A percentile compares a stretch with the other conserved stretches of the same genome.
Evolutionary conservation across 192 early-diverging fungal species (phyloP).

Genomic region (Gamsiella multidivaricata): DNA sequence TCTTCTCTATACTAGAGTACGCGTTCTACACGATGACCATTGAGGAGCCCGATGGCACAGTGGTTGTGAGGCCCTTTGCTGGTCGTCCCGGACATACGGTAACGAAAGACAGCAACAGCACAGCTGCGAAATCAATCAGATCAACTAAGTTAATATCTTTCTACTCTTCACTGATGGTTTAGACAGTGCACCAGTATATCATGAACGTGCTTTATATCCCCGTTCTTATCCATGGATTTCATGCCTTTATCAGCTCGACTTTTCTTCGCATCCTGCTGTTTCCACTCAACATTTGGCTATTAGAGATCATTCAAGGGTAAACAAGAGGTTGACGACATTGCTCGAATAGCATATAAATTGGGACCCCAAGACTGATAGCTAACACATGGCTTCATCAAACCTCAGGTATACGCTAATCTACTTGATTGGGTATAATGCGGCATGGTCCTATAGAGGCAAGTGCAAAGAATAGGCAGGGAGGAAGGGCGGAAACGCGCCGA

Average conservation of each 20-base stretch:
- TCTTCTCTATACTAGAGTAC: slow-evolving; percentile 22
- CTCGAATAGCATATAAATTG: not conserved
- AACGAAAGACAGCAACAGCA: not conserved
- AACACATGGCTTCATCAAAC: not conserved
- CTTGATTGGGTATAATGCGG: slow-evolving; percentile 49
- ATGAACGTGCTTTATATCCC: slow-evolving; percentile 55
- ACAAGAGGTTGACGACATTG: too few species aligned
- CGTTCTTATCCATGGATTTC: slow-evolving; percentile 43
- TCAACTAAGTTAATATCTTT: not conserved
- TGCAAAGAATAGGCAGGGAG: not conserved
- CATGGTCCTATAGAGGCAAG: slow-evolving; percentile 47
- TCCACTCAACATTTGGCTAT: slow-evolving; percentile 48
- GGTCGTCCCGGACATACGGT: slow-evolving; percentile 52
- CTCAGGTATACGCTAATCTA: slow-evolving; percentile 41
- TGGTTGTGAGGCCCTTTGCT: slow-evolving; percentile 35
- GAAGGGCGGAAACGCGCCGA: not conserved
- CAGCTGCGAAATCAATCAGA: too few species aligned
- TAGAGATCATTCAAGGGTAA: slow-evolving; percentile 52
- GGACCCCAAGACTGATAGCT: not conserved
- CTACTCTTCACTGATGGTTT: not conserved
- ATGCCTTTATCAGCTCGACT: slow-evolving; percentile 33
- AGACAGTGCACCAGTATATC: slow-evolving; percentile 50
- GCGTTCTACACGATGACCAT: slow-evolving; percentile 47
- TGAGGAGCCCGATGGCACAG: slow-evolving; percentile 46
- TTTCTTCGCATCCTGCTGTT: slow-evolving; percentile 34